Evolutionary conservation across 1,284 basidiomycete species (phyloP), one percentile per base, ranked within the genome.

Genomic region (Volvariella surrecta): DNA sequence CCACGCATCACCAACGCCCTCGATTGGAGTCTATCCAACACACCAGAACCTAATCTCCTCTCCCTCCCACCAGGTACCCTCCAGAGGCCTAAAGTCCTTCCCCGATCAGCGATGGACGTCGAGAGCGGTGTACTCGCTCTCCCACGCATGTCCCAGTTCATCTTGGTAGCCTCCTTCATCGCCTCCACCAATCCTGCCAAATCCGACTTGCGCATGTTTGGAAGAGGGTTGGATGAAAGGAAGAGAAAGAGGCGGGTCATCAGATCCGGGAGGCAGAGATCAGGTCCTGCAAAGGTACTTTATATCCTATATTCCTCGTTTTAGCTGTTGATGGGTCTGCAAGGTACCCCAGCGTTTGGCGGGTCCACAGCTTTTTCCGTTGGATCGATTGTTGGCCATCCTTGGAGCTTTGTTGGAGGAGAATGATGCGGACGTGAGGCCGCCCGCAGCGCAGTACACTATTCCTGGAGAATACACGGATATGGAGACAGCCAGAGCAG

Each of bases 121-220:
- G 37, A 32, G 13, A 43, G 43, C 21, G 48, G 47, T 4, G 47
- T 55, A 32, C 20, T 41, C 10, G 38, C 46, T 13, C 41, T 62
- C 13, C 53, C 53, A 28, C 49, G 52, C 48, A 62, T 84, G 60
- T 79, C 78, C 10, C 84, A 84, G 50, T 93, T 83, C 54, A 70
- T 95, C 15, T 64, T 95, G 9, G 61, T 95, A 6, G 87, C 91
- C 0, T 76, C 85, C 0, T 96, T 85, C 58, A 64, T 94, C 24
- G 90, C 90, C 1, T 89, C 86, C 37, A 89, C 85, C 46, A 96
- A 96, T 58, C 91, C 92, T 0, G 61, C 81, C 0, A 85, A 82
- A 54, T 81, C 79, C 4, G 93, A 96, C 58, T 45, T 89, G 50
- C 69, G 84, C 21, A 82, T 93, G 71, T 90, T 93, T 59, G 84